Percentiles rank a stretch among this genome's conserved stretches.
Evolutionary conservation across 2,329 filamentous ascomycete genomes (phyloP).

Genomic region (Calonectria hongkongensis): DNA sequence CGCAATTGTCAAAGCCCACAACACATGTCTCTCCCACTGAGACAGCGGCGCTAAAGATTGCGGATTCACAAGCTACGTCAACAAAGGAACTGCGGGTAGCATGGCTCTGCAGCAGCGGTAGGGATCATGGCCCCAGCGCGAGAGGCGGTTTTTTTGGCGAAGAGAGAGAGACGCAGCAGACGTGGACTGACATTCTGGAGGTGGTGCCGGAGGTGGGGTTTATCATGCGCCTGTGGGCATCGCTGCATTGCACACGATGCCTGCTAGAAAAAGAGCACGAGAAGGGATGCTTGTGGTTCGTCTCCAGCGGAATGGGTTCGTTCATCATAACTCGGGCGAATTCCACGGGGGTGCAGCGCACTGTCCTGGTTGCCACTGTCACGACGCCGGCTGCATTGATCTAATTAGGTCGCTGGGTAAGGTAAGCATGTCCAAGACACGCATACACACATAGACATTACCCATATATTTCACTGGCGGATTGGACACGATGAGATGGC

Average conservation of each 20-base stretch:
- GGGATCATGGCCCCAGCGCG: conserved; percentile 11
- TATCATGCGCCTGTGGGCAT: conserved; percentile 6
- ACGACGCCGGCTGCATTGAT: not conserved
- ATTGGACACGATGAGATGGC: conserved; percentile 11
- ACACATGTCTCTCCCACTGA: not conserved
- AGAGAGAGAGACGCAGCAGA: conserved; percentile 7
- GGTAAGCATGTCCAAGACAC: conserved; percentile 23
- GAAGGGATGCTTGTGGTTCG: not conserved
- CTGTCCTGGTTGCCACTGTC: not conserved
- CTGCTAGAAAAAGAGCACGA: not conserved
- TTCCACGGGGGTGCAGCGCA: not conserved
- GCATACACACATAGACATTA: not conserved
- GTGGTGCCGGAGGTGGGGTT: conserved; percentile 15
- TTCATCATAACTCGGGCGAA: not conserved
- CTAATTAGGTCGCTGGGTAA: conserved; percentile 24
- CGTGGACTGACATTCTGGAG: conserved; percentile 9
- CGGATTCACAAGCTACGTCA: not conserved
- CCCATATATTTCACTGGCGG: not conserved
- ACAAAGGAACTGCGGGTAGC: not conserved
- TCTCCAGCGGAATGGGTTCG: not conserved
- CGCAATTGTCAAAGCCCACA: conserved; percentile 3
- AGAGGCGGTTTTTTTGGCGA: not conserved
- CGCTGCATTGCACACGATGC: conserved; percentile 14
- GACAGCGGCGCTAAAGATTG: not conserved
- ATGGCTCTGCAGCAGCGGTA: conserved; percentile 3